phyloP scores from a whole-genome alignment of 768 basidiomycete species.

The Podaxis mareebaensis region DNA sequence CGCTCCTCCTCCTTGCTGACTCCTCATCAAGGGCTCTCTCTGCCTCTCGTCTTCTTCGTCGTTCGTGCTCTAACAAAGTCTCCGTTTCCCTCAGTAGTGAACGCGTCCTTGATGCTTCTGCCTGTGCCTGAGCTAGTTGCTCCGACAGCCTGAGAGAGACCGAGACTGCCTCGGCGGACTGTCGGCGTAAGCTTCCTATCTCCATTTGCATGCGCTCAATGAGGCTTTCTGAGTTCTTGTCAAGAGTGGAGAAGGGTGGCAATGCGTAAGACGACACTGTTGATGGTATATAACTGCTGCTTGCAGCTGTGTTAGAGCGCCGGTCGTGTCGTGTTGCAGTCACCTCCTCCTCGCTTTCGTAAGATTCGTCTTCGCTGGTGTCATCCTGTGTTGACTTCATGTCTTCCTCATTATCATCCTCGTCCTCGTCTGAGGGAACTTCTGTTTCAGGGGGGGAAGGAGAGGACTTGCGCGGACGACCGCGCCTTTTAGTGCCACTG shows the following conservation, averaged over 20 bases:
- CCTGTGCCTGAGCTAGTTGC: conserved; percentile 65
- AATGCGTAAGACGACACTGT: conserved; percentile 37
- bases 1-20: conserved; percentile 24
- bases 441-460: conserved; percentile 14
- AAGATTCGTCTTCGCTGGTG: conserved; percentile 49
- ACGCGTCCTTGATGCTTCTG: conserved; percentile 57
- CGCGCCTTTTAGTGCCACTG: conserved; percentile 11
- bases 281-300: conserved; percentile 19
- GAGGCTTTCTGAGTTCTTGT: conserved; percentile 37
- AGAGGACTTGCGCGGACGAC: conserved; percentile 13
- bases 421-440: conserved; percentile 34
- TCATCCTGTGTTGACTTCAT: conserved; percentile 35
- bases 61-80: conserved; percentile 57
- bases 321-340: conserved; percentile 23
- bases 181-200: conserved; percentile 60
- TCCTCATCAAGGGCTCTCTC: conserved; percentile 44
- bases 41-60: conserved; percentile 49
- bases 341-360: conserved; percentile 71
- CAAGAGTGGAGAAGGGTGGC: conserved; percentile 43
- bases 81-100: conserved; percentile 57
- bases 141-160: conserved; percentile 66
- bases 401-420: conserved; percentile 42
- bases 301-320: background rate
- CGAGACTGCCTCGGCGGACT: conserved; percentile 68
- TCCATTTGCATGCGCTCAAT: conserved; percentile 69